These are phyloP conservation scores for Wickerhamomyces chambardii DNA, from an alignment of 805 yeast genomes.

Conservation along the genomic window DNA sequence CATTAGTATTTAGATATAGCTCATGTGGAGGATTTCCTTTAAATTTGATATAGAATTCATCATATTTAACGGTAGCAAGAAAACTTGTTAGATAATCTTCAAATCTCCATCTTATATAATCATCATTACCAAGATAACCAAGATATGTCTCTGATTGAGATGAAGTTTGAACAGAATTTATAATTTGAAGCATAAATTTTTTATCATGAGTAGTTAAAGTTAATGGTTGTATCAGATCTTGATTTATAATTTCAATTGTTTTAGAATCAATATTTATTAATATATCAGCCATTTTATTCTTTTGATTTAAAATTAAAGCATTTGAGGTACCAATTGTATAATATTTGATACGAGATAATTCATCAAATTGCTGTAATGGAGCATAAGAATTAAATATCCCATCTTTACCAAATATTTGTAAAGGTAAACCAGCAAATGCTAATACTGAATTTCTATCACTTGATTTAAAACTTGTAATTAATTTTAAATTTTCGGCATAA, in stretches of 20 bases:
- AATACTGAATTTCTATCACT: slow-evolving; percentile 73
- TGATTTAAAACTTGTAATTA: slow-evolving; percentile 63
- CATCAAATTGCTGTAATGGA: slow-evolving; percentile 87
- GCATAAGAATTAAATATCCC: slow-evolving; percentile 89
- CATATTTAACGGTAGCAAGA: slow-evolving; percentile 63
- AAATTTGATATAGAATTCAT: slow-evolving; percentile 37
- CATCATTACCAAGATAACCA: slow-evolving; percentile 70
- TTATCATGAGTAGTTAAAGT: slow-evolving; percentile 54
- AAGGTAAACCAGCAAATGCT: slow-evolving; percentile 78
- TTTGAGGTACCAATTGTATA: slow-evolving; percentile 86
- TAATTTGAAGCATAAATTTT: slow-evolving; percentile 59
- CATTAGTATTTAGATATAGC: too few relatives aligned
- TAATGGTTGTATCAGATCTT: slow-evolving; percentile 32
- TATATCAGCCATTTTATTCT: slow-evolving; percentile 54
- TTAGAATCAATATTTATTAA: slow-evolving; percentile 57
- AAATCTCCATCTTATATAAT: slow-evolving; percentile 76
- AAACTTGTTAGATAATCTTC: slow-evolving; percentile 84
- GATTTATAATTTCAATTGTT: slow-evolving; percentile 36
- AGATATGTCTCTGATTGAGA: slow-evolving; percentile 34
- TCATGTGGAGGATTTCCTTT: slow-evolving; percentile 26
- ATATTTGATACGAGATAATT: slow-evolving; percentile 50
- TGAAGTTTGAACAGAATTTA: slow-evolving; percentile 28
- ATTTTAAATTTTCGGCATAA: slow-evolving; percentile 38
- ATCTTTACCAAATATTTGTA: slow-evolving; percentile 77
- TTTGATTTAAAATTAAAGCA: slow-evolving; percentile 63